Evolutionary conservation across 805 yeast species (phyloP).

Genomic region (Sugiyamaella qingdaonensis): DNA sequence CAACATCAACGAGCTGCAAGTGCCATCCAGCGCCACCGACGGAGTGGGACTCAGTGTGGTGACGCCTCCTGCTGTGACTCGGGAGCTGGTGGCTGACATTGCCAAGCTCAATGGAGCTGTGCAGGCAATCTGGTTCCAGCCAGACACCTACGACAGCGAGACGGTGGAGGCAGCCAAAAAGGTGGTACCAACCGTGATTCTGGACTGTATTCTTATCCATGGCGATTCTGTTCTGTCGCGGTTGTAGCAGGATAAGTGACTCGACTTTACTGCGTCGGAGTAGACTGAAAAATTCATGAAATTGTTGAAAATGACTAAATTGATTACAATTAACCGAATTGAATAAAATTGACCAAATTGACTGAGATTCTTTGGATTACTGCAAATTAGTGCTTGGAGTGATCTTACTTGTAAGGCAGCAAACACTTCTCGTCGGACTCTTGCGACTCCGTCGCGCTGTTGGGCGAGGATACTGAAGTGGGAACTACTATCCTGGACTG

Average conservation of each 20-base stretch:
- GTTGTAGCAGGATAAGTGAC: slow-evolving; percentile 7
- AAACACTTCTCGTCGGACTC: too few relatives aligned
- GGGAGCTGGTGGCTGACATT: slow-evolving; percentile 41
- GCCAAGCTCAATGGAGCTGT: slow-evolving; percentile 33
- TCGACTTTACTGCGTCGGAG: background rate
- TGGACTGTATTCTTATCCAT: slow-evolving; percentile 63
- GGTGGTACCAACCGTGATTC: slow-evolving; percentile 36
- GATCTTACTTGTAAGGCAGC: too few relatives aligned
- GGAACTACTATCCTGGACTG: too few relatives aligned
- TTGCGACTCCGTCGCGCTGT: too few relatives aligned
- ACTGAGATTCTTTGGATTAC: background rate
- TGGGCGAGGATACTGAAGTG: too few relatives aligned
- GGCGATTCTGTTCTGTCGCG: slow-evolving; percentile 44
- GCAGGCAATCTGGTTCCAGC: slow-evolving; percentile 76
- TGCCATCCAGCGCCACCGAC: slow-evolving; percentile 32
- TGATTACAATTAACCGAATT: too few relatives aligned
- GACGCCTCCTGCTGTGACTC: slow-evolving; percentile 67
- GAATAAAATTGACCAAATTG: background rate
- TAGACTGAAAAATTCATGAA: background rate
- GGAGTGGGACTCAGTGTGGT: slow-evolving; percentile 53
- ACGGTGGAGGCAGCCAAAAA: slow-evolving; percentile 33
- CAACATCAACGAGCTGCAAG: slow-evolving; percentile 24
- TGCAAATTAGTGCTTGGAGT: too few relatives aligned
- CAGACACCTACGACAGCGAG: slow-evolving; percentile 62
- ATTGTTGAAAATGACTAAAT: too few relatives aligned